phyloP scores from a whole-genome alignment of 176 grass and related monocot species.

The Hordeum marinum region DNA sequence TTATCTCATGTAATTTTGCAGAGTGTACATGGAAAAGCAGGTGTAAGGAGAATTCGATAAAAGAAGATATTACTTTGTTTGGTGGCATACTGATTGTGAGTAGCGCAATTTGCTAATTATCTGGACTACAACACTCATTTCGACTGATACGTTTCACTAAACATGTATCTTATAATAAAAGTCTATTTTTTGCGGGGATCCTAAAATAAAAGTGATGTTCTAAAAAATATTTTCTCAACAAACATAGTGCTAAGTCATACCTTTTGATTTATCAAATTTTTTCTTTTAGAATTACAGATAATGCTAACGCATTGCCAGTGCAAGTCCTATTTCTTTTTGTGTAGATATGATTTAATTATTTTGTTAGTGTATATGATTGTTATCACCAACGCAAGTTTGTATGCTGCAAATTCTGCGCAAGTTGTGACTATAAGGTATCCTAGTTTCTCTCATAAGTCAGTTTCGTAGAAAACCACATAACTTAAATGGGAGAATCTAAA shows the following conservation, averaged over 20 bases:
- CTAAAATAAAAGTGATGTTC: too few species aligned
- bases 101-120: background rate
- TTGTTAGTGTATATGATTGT: background rate
- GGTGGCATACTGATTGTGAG: conserved; percentile 62
- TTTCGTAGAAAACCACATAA: conserved; percentile 12
- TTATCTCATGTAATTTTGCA: conserved; percentile 33
- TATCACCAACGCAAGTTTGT: background rate
- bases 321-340: background rate
- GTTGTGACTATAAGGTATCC: background rate
- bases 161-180: too few species aligned
- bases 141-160: background rate
- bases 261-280: conserved; percentile 10
- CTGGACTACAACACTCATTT: background rate
- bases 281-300: background rate
- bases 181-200: too few species aligned
- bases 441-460: conserved; percentile 3
- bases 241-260: background rate
- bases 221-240: too few species aligned
- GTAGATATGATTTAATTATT: background rate
- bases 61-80: conserved; percentile 45
- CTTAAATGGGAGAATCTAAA: background rate
- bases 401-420: background rate
- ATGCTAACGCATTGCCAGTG: background rate
- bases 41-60: conserved; percentile 50
- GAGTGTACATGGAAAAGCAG: conserved; percentile 46